phyloP scores from a whole-genome alignment of 768 basidiomycete genomes.

The Termitomyces sp. region DNA sequence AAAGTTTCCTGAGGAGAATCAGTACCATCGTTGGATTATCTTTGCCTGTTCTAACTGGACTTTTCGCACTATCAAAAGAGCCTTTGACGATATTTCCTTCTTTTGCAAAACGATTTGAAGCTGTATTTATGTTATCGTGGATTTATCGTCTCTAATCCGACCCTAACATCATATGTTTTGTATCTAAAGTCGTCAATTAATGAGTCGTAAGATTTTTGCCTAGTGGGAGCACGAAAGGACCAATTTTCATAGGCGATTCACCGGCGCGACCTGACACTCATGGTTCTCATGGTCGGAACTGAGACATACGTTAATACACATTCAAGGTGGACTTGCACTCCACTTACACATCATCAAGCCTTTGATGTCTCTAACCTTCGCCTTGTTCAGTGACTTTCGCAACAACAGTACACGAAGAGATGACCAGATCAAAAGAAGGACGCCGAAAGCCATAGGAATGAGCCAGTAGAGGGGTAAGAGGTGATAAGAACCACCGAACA shows the following conservation, averaged over 20 bases:
- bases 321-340: not conserved
- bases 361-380: constrained; percentile 58
- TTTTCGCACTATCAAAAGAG: constrained; percentile 49
- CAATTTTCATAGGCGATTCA: not conserved
- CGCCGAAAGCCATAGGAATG: constrained; percentile 55
- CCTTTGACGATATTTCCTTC: constrained; percentile 51
- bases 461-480: constrained; percentile 66
- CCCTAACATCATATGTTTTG: not conserved
- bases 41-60: constrained; percentile 50
- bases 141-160: constrained; percentile 37
- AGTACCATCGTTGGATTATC: constrained; percentile 29
- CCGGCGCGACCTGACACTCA: constrained; percentile 48
- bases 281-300: constrained; percentile 63
- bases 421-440: constrained; percentile 50
- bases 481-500: constrained; percentile 55
- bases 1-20: constrained; percentile 14
- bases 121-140: constrained; percentile 39
- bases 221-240: not conserved
- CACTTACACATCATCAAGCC: constrained; percentile 69
- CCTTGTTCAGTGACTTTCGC: constrained; percentile 46
- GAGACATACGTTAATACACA: constrained; percentile 3
- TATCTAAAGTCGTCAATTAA: not conserved
- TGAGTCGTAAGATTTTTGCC: not conserved
- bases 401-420: constrained; percentile 53
- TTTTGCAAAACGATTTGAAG: constrained; percentile 42